Percentiles rank a stretch among this genome's conserved stretches.
These are phyloP conservation scores for Fomitopsis palustris DNA, from an alignment of 1,284 basidiomycete species.

Conservation along the genomic window DNA sequence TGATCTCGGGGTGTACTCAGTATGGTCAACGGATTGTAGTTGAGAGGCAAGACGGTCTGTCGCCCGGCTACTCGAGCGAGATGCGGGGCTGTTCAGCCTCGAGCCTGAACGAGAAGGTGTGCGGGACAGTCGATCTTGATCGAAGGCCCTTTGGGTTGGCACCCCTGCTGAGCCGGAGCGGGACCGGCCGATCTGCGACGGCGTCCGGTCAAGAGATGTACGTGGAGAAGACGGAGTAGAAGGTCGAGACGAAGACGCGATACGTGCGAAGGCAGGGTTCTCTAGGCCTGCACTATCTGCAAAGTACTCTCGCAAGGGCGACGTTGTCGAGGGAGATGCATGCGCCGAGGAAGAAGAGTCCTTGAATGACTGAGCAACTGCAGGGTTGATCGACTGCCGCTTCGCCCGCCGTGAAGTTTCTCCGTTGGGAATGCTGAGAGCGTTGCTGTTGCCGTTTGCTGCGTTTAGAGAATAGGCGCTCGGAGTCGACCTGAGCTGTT, in stretches of 20 bases:
- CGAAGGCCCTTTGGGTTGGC: constrained; percentile 2
- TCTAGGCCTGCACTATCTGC: constrained; percentile 8
- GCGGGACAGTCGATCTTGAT: constrained; percentile 5
- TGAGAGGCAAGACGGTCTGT: constrained; percentile 9
- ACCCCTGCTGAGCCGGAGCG: constrained; percentile 27
- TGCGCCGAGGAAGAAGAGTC: constrained; percentile 20
- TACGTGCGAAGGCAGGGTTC: constrained; percentile 3
- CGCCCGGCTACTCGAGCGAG: constrained; percentile 22
- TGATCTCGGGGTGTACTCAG: background rate
- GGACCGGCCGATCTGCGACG: constrained; percentile 12
- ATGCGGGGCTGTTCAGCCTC: constrained; percentile 22
- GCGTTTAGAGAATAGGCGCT: constrained; percentile 20
- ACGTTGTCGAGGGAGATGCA: constrained; percentile 28
- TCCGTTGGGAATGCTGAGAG: constrained; percentile 19
- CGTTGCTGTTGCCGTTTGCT: constrained; percentile 5
- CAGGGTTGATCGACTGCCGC: constrained; percentile 42
- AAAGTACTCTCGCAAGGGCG: constrained; percentile 34
- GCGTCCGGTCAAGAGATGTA: background rate
- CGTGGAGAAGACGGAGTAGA: constrained; percentile 5
- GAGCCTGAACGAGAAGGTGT: constrained; percentile 20
- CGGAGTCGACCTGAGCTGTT: constrained; percentile 30
- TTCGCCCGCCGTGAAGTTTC: constrained; percentile 32
- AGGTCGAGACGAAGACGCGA: constrained; percentile 7
- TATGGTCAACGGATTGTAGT: background rate
- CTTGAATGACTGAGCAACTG: constrained; percentile 27